These are phyloP conservation scores for Cyberlindnera amylophila DNA, from an alignment of 805 yeast genomes.

Conservation along the genomic window DNA sequence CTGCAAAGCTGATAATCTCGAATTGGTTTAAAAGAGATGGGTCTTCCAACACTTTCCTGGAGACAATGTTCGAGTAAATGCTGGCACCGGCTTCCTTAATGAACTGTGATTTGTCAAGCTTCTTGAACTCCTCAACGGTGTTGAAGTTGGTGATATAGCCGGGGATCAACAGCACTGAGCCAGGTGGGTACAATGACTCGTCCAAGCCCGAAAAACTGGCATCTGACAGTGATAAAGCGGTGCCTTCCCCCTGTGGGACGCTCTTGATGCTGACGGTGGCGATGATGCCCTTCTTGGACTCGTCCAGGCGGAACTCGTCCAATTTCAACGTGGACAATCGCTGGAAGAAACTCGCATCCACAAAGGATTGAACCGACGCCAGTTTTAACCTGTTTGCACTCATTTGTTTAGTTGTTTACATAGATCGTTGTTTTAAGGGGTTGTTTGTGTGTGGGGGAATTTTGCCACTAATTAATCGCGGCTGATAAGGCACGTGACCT, in stretches of 20 bases:
- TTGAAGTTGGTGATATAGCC: conserved; percentile 62
- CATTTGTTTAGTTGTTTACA: too few relatives aligned
- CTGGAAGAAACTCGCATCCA: conserved; percentile 85
- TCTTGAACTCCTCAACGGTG: conserved; percentile 82
- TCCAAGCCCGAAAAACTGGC: conserved; percentile 29
- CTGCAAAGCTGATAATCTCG: conserved; percentile 68
- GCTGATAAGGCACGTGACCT: neutral
- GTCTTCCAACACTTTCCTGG: conserved; percentile 33
- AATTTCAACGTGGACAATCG: conserved; percentile 69
- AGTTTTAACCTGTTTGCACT: conserved; percentile 23
- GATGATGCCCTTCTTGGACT: conserved; percentile 26
- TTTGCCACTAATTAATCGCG: too few relatives aligned
- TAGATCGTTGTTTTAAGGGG: too few relatives aligned
- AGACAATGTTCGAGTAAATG: conserved; percentile 28
- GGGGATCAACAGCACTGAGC: conserved; percentile 24
- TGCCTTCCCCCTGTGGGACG: conserved; percentile 28
- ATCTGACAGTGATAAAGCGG: conserved; percentile 26
- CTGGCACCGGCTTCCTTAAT: conserved; percentile 40
- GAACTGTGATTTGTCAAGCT: conserved; percentile 56
- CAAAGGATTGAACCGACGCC: conserved; percentile 59
- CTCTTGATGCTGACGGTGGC: conserved; percentile 30
- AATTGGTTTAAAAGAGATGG: conserved; percentile 43
- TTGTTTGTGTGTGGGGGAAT: too few relatives aligned
- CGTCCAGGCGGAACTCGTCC: conserved; percentile 58
- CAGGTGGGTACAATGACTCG: conserved; percentile 16